Evolutionary conservation across 2,329 filamentous ascomycete species (phyloP).

Genomic region (Ophiostoma perfectum): DNA sequence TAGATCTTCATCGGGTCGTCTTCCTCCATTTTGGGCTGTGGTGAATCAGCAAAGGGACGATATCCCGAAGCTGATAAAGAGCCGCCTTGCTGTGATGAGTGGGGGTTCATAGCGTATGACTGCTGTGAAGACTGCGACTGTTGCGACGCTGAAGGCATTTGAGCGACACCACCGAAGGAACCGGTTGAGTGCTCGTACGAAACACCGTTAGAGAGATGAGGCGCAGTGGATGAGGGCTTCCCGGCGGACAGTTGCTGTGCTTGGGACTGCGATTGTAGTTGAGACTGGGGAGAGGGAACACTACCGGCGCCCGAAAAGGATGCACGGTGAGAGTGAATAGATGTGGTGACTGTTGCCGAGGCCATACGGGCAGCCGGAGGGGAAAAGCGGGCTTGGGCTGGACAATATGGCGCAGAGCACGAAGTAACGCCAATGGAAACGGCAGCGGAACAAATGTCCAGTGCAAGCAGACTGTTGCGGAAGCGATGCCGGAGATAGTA

Average conservation of each 20-base stretch:
- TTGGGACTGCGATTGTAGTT: constrained; percentile 21
- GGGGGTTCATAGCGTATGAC: constrained; percentile 54
- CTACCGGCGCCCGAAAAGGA: constrained; percentile 28
- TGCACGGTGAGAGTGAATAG: constrained; percentile 28
- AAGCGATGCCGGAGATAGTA: not conserved
- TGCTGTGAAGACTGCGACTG: constrained; percentile 44
- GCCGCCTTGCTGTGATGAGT: constrained; percentile 41
- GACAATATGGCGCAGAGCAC: constrained; percentile 5
- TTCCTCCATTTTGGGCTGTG: constrained; percentile 30
- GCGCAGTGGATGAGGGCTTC: constrained; percentile 1
- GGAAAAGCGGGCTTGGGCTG: not conserved
- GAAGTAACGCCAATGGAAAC: not conserved
- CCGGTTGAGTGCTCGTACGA: constrained; percentile 25
- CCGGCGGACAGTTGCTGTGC: constrained; percentile 15
- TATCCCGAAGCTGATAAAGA: constrained; percentile 35
- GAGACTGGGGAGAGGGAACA: constrained; percentile 20
- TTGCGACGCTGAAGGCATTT: constrained; percentile 29
- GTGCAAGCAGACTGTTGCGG: not conserved
- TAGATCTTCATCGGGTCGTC: constrained; percentile 54
- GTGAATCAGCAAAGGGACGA: constrained; percentile 39
- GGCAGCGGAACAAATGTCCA: no score
- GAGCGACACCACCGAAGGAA: constrained; percentile 22
- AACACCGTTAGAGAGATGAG: constrained; percentile 16
- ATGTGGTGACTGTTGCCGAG: constrained; percentile 36
- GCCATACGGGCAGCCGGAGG: constrained; percentile 31